Evolutionary conservation across 257 asterid species (phyloP).

Genomic region (Ehretia macrophylla): DNA sequence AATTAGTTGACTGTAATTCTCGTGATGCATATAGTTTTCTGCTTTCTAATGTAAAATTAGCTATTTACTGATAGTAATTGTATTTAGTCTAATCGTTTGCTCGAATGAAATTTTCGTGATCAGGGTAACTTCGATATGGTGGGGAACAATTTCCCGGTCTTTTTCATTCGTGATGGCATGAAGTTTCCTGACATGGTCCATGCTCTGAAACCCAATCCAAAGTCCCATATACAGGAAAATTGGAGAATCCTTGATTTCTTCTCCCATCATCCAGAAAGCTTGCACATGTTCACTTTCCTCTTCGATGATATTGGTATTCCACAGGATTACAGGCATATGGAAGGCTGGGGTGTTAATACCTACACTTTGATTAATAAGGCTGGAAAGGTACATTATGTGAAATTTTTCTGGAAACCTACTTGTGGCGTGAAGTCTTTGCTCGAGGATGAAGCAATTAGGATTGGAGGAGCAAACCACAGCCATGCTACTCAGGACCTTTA

Average conservation of each 20-base stretch:
- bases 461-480: conserved; percentile 38
- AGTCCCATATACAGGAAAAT: conserved; percentile 35
- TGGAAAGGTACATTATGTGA: conserved; percentile 34
- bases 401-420: conserved; percentile 36
- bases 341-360: conserved; percentile 34
- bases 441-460: conserved; percentile 28
- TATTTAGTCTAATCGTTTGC: too few relatives aligned
- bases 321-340: conserved; percentile 41
- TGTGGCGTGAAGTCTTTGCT: conserved; percentile 33
- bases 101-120: neutral
- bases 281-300: conserved; percentile 40
- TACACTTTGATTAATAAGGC: conserved; percentile 30
- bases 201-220: conserved; percentile 36
- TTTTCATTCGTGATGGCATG: conserved; percentile 37
- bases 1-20: too few relatives aligned
- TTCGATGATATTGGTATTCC: conserved; percentile 37
- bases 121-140: conserved; percentile 42
- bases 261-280: conserved; percentile 36
- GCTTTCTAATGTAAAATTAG: too few relatives aligned
- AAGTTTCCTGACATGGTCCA: conserved; percentile 40
- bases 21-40: too few relatives aligned
- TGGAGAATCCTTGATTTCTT: conserved; percentile 37
- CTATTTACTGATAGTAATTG: too few relatives aligned
- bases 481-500: conserved; percentile 38
- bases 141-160: conserved; percentile 39